phyloP scores from a whole-genome alignment of 129 eudicot species.

The Arctium minus region DNA sequence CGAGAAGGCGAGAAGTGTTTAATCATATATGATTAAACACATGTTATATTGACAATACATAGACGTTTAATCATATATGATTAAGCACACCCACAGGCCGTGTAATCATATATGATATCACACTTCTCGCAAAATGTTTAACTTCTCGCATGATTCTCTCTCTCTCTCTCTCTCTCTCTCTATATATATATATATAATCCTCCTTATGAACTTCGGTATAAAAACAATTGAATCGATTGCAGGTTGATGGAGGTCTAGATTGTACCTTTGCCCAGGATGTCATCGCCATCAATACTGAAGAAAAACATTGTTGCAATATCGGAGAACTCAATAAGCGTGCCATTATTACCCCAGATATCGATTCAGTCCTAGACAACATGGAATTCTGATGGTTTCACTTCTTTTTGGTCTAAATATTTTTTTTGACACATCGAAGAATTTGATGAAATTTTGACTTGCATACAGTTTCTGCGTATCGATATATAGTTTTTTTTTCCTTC shows the following conservation, averaged over 20 bases:
- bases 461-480: background rate
- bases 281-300: slow-evolving; percentile 53
- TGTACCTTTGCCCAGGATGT: slow-evolving; percentile 68
- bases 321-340: slow-evolving; percentile 80
- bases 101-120: too few species aligned
- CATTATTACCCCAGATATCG: slow-evolving; percentile 67
- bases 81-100: too few species aligned
- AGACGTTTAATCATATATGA: too few species aligned
- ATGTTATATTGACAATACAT: too few species aligned
- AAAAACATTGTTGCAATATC: slow-evolving; percentile 49
- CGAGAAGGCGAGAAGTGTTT: too few species aligned
- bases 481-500: too few species aligned
- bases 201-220: background rate
- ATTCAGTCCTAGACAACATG: slow-evolving; percentile 43
- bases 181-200: background rate
- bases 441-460: slow-evolving; percentile 15
- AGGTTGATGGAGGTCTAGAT: slow-evolving; percentile 69
- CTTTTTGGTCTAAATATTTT: background rate
- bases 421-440: slow-evolving; percentile 6
- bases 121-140: too few species aligned
- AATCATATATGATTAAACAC: too few species aligned
- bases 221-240: slow-evolving; percentile 15
- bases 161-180: too few species aligned
- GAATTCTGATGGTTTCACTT: slow-evolving; percentile 27
- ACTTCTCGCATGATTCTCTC: too few species aligned